phyloP scores from a whole-genome alignment of 495 filamentous ascomycete species.

The Halenospora varia region DNA sequence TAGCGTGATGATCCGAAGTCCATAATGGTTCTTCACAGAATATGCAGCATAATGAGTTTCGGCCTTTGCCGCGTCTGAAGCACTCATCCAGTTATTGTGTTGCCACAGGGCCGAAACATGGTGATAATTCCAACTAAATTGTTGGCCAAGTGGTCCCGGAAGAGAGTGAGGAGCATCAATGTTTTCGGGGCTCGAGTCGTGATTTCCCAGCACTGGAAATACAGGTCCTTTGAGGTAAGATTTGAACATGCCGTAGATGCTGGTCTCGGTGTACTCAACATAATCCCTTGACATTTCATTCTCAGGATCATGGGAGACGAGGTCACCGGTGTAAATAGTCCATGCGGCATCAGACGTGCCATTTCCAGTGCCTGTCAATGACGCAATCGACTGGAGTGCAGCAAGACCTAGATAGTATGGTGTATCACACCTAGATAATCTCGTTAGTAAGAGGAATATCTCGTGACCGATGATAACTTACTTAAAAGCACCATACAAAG shows the following conservation, averaged over 20 bases:
- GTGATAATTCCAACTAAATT: constrained; percentile 54
- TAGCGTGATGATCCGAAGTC: constrained; percentile 51
- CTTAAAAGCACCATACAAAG: constrained; percentile 48
- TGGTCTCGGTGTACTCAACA: constrained; percentile 40
- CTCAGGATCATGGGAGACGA: constrained; percentile 39
- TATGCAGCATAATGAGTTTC: constrained; percentile 45
- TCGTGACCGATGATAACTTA: constrained; percentile 19
- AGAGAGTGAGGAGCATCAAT: constrained; percentile 30
- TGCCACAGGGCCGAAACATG: constrained; percentile 42
- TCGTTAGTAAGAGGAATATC: background rate
- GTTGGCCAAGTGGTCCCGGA: constrained; percentile 46
- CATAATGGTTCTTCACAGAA: constrained; percentile 34
- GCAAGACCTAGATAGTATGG: constrained; percentile 55
- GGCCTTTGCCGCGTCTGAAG: constrained; percentile 33
- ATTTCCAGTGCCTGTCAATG: constrained; percentile 49
- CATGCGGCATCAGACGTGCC: constrained; percentile 35
- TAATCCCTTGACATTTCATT: constrained; percentile 40
- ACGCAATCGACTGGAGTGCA: constrained; percentile 51
- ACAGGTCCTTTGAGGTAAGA: constrained; percentile 51
- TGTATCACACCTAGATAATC: constrained; percentile 47
- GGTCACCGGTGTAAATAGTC: constrained; percentile 44
- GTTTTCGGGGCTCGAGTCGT: constrained; percentile 43
- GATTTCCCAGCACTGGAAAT: constrained; percentile 51
- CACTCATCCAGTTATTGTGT: constrained; percentile 43
- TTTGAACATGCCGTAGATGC: constrained; percentile 34